These are phyloP conservation scores for Heterobasidion annosum DNA, from an alignment of 1,284 basidiomycete species.

Conservation along the genomic window DNA sequence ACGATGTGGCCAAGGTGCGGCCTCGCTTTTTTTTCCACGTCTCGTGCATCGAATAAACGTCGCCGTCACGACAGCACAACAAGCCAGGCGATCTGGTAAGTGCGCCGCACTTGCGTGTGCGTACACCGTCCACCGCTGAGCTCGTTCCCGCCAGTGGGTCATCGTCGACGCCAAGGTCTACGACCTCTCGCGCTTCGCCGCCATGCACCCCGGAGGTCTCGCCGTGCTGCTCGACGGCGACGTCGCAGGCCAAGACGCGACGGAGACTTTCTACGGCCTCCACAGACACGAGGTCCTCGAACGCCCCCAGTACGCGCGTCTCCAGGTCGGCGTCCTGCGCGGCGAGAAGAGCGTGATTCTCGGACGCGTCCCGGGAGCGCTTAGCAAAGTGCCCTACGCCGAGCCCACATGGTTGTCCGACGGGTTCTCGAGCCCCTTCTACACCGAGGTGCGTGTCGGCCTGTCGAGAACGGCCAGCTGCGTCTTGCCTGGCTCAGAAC, in stretches of 20 bases:
- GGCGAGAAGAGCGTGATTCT: slow-evolving; percentile 60
- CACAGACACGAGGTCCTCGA: slow-evolving; percentile 83
- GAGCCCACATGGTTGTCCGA: slow-evolving; percentile 84
- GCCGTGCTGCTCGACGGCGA: slow-evolving; percentile 35
- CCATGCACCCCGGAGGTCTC: slow-evolving; percentile 60
- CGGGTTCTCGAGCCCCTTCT: slow-evolving; percentile 81
- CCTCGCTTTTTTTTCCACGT: too few species aligned
- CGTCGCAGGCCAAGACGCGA: slow-evolving; percentile 73
- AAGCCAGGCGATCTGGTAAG: slow-evolving; percentile 61
- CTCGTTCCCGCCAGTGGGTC: slow-evolving; percentile 37
- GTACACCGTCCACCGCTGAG: too few species aligned
- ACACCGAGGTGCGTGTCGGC: slow-evolving; percentile 38
- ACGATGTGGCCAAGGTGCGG: too few species aligned
- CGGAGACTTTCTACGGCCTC: slow-evolving; percentile 84
- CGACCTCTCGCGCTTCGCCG: slow-evolving; percentile 54
- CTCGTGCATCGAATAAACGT: too few species aligned
- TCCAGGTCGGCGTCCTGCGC: slow-evolving; percentile 73
- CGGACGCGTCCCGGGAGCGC: slow-evolving; percentile 51
- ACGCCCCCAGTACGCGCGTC: slow-evolving; percentile 72
- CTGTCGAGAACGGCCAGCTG: too few species aligned
- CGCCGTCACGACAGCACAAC: slow-evolving; percentile 46
- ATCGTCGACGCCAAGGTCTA: slow-evolving; percentile 63
- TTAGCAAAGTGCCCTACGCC: slow-evolving; percentile 79
- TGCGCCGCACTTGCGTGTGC: not conserved
- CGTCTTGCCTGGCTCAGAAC: too few species aligned